Conservation (phyloP, 2,329 filamentous ascomycete genomes). For the Dactylellina drechsleri region DNA sequence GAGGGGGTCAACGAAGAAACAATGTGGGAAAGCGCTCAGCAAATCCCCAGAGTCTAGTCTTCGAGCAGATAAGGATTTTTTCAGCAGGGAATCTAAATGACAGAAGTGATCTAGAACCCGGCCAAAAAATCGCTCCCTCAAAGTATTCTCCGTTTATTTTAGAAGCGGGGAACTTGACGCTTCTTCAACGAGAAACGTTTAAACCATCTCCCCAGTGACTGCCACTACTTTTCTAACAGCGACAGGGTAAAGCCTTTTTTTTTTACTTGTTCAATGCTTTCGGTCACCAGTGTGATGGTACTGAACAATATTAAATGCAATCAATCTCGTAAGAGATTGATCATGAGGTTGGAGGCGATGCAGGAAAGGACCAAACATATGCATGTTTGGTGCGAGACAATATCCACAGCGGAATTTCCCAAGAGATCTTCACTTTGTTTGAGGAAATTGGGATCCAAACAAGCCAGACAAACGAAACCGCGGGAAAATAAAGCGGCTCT, state of each 20-base stretch:
- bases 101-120: background rate
- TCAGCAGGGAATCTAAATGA: background rate
- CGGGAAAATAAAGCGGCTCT: conserved; percentile 48
- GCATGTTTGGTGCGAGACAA: conserved; percentile 32
- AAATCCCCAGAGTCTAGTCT: background rate
- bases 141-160: background rate
- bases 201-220: no score
- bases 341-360: conserved; percentile 45
- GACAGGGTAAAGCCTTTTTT: background rate
- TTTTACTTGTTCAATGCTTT: conserved; percentile 6
- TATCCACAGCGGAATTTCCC: conserved; percentile 36
- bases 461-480: conserved; percentile 29
- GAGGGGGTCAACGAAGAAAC: background rate
- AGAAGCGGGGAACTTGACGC: background rate
- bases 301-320: conserved; percentile 53
- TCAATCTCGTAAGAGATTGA: conserved; percentile 54
- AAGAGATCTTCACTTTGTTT: conserved; percentile 38
- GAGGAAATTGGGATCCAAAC: background rate
- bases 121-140: background rate
- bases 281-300: conserved; percentile 38
- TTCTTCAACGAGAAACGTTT: background rate
- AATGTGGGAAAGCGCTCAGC: background rate
- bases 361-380: conserved; percentile 46
- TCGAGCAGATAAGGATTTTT: background rate
- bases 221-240: no score